These are phyloP conservation scores for Allantophomopsis cytisporea DNA, from an alignment of 2,329 filamentous ascomycete genomes.

Conservation along the genomic window DNA sequence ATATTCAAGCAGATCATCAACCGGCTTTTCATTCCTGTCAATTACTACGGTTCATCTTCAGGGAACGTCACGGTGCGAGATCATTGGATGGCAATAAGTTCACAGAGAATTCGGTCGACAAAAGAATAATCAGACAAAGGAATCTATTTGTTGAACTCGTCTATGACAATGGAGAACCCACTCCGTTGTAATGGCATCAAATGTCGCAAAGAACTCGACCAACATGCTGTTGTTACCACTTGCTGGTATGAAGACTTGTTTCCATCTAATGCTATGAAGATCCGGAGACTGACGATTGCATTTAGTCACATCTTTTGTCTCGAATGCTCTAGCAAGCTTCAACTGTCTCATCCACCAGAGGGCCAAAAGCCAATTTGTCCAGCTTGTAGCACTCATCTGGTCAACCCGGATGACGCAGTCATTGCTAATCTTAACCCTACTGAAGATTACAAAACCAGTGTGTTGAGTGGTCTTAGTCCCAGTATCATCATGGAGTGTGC, in stretches of 20 bases:
- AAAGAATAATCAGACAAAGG: no score
- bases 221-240: conserved; percentile 71
- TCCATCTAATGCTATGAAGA: conserved; percentile 1
- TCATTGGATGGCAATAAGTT: no score
- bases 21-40: no score
- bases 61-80: no score
- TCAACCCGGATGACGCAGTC: conserved; percentile 62
- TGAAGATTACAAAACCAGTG: conserved; percentile 82
- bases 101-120: no score
- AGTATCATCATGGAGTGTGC: conserved; percentile 78
- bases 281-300: background rate
- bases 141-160: no score
- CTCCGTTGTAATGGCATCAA: conserved; percentile 60
- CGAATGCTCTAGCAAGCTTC: conserved; percentile 52
- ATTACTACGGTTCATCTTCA: no score
- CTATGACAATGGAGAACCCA: no score
- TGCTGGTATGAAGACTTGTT: conserved; percentile 50
- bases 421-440: conserved; percentile 60
- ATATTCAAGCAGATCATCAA: no score
- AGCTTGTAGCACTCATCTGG: conserved; percentile 56
- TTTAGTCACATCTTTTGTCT: conserved; percentile 74
- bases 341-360: conserved; percentile 38
- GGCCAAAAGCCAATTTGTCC: conserved; percentile 50
- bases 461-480: conserved; percentile 72
- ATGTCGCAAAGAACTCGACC: conserved; percentile 56